Evolutionary conservation across 139 green algal species (phyloP).

Genomic region (Auxenochlorella protothecoides): DNA sequence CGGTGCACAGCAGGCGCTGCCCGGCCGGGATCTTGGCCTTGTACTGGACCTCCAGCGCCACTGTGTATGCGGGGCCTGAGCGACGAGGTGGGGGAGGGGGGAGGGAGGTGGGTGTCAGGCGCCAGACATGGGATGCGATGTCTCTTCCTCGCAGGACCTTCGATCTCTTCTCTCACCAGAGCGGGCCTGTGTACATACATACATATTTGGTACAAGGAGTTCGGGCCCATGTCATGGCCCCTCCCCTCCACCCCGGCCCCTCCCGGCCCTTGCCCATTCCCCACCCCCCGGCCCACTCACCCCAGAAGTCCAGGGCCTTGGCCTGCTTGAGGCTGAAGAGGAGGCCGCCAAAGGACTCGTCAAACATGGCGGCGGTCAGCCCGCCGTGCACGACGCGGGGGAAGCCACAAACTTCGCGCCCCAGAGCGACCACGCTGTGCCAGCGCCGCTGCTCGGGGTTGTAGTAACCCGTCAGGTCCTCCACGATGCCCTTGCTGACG

Average conservation of each 20-base stretch:
- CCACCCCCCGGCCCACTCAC: neutral
- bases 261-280: no score
- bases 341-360: conserved; percentile 57
- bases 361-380: conserved; percentile 63
- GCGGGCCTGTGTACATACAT: no score
- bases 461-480: conserved; percentile 48
- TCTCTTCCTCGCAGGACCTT: neutral
- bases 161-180: no score
- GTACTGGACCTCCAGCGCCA: conserved; percentile 60
- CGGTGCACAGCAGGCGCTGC: conserved; percentile 45
- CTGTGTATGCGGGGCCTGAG: conserved; percentile 19
- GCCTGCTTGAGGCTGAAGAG: conserved; percentile 31
- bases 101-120: no score
- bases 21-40: conserved; percentile 39
- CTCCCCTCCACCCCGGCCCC: no score
- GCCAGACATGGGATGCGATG: no score
- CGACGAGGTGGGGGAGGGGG: no score
- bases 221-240: no score
- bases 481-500: conserved; percentile 32
- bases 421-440: conserved; percentile 25
- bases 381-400: conserved; percentile 57
- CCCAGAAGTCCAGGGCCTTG: conserved; percentile 11
- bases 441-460: conserved; percentile 22
- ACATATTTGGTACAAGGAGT: no score
- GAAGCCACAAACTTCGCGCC: conserved; percentile 44